phyloP scores from a whole-genome alignment of 768 basidiomycete genomes.

The Dioszegia crocea region DNA sequence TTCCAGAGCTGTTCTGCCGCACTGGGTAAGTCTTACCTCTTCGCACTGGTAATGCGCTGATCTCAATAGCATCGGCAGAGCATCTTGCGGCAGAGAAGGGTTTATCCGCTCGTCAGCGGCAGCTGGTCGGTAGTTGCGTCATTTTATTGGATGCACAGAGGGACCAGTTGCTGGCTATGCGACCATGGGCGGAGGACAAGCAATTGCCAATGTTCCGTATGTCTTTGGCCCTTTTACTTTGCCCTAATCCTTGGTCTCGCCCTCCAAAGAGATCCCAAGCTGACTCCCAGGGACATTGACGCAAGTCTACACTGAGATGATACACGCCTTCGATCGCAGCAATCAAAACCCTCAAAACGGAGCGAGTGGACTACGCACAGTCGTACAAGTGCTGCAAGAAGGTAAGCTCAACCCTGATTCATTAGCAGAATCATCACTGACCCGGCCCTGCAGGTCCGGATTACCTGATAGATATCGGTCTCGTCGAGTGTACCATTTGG shows the following conservation, averaged over 20 bases:
- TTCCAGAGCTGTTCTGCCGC: slow-evolving; percentile 4
- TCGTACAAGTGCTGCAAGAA: slow-evolving; percentile 25
- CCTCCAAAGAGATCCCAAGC: too few relatives aligned
- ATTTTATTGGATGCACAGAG: slow-evolving; percentile 29
- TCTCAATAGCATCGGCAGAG: neutral
- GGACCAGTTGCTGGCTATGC: slow-evolving; percentile 22
- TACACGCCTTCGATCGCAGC: neutral
- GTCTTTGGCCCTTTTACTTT: neutral
- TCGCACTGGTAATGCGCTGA: neutral
- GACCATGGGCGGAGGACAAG: slow-evolving; percentile 13
- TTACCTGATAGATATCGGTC: slow-evolving; percentile 34
- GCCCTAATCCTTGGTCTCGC: too few relatives aligned
- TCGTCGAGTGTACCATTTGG: slow-evolving; percentile 29
- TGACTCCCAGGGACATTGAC: slow-evolving; percentile 18
- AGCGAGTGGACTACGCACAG: neutral
- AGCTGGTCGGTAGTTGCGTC: slow-evolving; percentile 11
- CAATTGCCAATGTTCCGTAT: slow-evolving; percentile 21
- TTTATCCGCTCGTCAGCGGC: neutral
- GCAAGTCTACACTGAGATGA: slow-evolving; percentile 17
- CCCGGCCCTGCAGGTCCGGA: slow-evolving; percentile 32
- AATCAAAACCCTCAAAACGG: neutral
- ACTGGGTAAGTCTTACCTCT: neutral
- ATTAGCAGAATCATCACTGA: neutral
- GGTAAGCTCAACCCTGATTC: slow-evolving; percentile 10
- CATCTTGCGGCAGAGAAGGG: neutral